phyloP scores from a whole-genome alignment of 2,329 filamentous ascomycete species.

The Verticillium alfalfae region DNA sequence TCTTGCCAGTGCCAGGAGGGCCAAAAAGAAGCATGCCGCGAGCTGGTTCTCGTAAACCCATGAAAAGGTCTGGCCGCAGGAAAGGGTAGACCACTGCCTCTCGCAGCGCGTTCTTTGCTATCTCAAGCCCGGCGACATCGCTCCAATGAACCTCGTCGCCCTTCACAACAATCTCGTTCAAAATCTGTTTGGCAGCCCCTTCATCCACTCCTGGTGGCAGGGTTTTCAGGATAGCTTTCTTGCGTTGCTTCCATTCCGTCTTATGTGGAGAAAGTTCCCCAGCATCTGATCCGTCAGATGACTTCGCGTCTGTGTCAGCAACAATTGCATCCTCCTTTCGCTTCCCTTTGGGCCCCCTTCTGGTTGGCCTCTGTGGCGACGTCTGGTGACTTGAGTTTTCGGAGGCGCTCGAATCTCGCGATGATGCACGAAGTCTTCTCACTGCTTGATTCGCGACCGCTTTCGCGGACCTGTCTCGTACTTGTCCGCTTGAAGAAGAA shows the following conservation, averaged over 20 bases:
- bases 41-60: slow-evolving; percentile 89
- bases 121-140: slow-evolving; percentile 85
- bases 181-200: slow-evolving; percentile 78
- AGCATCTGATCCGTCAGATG: slow-evolving; percentile 27
- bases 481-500: slow-evolving; percentile 2
- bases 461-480: slow-evolving; percentile 2
- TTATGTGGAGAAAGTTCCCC: slow-evolving; percentile 30
- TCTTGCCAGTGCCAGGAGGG: slow-evolving; percentile 96
- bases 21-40: slow-evolving; percentile 94
- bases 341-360: slow-evolving; percentile 15
- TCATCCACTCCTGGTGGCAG: slow-evolving; percentile 79
- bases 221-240: slow-evolving; percentile 64
- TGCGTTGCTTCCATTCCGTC: slow-evolving; percentile 54
- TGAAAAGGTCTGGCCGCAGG: slow-evolving; percentile 89
- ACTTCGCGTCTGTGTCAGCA: slow-evolving; percentile 38
- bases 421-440: background rate
- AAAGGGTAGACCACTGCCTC: slow-evolving; percentile 98
- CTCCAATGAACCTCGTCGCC: slow-evolving; percentile 94
- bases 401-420: slow-evolving; percentile 2
- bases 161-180: slow-evolving; percentile 92
- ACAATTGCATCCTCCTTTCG: slow-evolving; percentile 26
- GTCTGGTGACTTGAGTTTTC: background rate
- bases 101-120: slow-evolving; percentile 85
- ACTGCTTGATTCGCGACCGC: background rate
- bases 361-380: background rate